Conservation (phyloP, 192 early-diverging fungal species). For the Allomyces arbusculus region DNA sequence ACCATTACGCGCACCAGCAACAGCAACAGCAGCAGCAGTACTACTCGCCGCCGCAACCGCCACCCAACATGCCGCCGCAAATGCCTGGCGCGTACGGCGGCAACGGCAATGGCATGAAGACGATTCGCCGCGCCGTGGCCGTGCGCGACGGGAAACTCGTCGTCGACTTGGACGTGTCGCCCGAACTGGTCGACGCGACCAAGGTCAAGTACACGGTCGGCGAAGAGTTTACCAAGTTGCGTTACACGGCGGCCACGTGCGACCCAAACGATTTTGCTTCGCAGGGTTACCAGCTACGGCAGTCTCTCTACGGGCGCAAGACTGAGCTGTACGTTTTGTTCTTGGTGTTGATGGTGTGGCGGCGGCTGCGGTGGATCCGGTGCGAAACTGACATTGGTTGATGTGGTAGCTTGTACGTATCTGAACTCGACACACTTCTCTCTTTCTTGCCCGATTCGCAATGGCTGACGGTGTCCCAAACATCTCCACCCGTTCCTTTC, state of each 20-base stretch:
- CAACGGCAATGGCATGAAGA: neutral
- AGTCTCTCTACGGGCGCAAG: constrained; percentile 40
- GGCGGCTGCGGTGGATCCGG: too few relatives aligned
- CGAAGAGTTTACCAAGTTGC: constrained; percentile 70
- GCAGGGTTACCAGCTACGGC: constrained; percentile 44
- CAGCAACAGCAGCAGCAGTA: neutral
- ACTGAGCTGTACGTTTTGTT: constrained; percentile 45
- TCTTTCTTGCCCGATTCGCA: too few relatives aligned
- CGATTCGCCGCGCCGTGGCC: neutral
- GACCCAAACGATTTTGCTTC: constrained; percentile 37
- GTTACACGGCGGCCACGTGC: constrained; percentile 52
- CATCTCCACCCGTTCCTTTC: too few relatives aligned
- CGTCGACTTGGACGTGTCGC: neutral
- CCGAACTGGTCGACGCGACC: neutral
- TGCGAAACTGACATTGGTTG: too few relatives aligned
- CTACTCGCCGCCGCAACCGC: neutral
- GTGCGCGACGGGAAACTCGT: neutral
- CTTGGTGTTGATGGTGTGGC: too few relatives aligned
- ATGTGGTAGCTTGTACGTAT: too few relatives aligned
- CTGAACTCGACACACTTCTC: too few relatives aligned
- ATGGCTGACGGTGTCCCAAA: too few relatives aligned
- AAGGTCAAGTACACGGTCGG: constrained; percentile 25
- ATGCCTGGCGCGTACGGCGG: neutral
- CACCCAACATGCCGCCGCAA: neutral
- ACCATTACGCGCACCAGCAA: neutral